A percentile compares a stretch with the other conserved stretches of the same genome.
phyloP scores from a whole-genome alignment of 371 early-diverging fungal genomes.

The Rhizopus arrhizus region DNA sequence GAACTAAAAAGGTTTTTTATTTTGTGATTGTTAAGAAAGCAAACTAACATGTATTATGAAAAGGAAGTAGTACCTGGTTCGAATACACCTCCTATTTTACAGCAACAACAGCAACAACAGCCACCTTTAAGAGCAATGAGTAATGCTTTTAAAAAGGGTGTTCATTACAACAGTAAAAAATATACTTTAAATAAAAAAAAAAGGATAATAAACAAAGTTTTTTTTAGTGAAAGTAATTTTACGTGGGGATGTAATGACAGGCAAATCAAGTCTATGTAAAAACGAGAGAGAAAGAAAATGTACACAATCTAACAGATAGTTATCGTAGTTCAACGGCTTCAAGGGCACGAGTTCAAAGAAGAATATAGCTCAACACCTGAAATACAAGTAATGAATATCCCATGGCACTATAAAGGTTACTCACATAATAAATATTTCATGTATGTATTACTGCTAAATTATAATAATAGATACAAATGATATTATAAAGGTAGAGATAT shows the following conservation, averaged over 20 bases:
- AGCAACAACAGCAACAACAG: conserved; percentile 7
- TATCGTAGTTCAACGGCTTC: conserved; percentile 58
- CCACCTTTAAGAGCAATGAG: conserved; percentile 50
- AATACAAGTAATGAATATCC: conserved; percentile 70
- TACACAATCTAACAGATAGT: neutral
- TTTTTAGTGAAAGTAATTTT: conserved; percentile 67
- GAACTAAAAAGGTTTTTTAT: conserved; percentile 33
- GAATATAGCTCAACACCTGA: conserved; percentile 61
- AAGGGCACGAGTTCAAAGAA: conserved; percentile 56
- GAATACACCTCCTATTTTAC: conserved; percentile 8
- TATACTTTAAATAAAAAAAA: neutral
- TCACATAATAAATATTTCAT: neutral
- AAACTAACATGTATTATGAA: neutral
- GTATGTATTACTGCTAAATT: neutral
- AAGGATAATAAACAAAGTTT: neutral
- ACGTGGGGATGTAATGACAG: conserved; percentile 69
- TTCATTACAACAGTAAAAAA: conserved; percentile 59
- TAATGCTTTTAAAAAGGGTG: conserved; percentile 51
- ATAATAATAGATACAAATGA: conserved; percentile 50
- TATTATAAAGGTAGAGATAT: conserved; percentile 70
- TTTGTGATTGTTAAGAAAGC: neutral
- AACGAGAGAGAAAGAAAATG: conserved; percentile 9
- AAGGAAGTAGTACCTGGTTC: conserved; percentile 14
- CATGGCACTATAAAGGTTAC: conserved; percentile 66
- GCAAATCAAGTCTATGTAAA: conserved; percentile 66